These are phyloP conservation scores for Ustilago loliicola DNA, from an alignment of 1,284 basidiomycete genomes.

Conservation along the genomic window DNA sequence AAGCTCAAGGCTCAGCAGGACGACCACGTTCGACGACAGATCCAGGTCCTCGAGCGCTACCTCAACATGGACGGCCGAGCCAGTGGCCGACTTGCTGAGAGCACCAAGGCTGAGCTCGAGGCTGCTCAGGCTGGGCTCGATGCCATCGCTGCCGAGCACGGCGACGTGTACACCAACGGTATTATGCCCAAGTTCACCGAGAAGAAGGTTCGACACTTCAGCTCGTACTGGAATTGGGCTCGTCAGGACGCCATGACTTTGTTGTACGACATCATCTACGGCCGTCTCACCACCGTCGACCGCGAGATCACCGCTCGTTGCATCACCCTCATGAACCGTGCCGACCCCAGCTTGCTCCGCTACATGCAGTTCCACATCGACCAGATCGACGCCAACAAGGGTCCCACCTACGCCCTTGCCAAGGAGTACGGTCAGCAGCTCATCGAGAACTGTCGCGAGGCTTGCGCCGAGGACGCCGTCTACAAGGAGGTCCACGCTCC, in stretches of 20 bases:
- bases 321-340: conserved; percentile 96
- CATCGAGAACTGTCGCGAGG: conserved; percentile 91
- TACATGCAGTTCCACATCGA: conserved; percentile 98
- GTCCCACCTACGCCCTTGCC: conserved; percentile 90
- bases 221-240: conserved; percentile 99
- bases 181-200: conserved; percentile 94
- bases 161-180: conserved; percentile 91
- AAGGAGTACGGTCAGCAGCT: conserved; percentile 97
- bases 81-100: conserved; percentile 88
- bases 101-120: conserved; percentile 81
- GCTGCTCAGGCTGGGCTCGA: conserved; percentile 89
- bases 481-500: conserved; percentile 82
- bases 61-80: conserved; percentile 91
- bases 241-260: conserved; percentile 93
- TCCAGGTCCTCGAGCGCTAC: conserved; percentile 96
- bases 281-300: conserved; percentile 90
- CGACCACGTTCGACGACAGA: conserved; percentile 89
- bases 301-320: conserved; percentile 77
- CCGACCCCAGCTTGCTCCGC: conserved; percentile 75
- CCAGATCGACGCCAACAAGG: conserved; percentile 79
- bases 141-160: conserved; percentile 87
- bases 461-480: conserved; percentile 83
- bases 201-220: conserved; percentile 95
- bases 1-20: conserved; percentile 95
- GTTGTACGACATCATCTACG: conserved; percentile 83